These are phyloP conservation scores for Saturnispora saitoi DNA, from an alignment of 805 yeast species.

Conservation along the genomic window DNA sequence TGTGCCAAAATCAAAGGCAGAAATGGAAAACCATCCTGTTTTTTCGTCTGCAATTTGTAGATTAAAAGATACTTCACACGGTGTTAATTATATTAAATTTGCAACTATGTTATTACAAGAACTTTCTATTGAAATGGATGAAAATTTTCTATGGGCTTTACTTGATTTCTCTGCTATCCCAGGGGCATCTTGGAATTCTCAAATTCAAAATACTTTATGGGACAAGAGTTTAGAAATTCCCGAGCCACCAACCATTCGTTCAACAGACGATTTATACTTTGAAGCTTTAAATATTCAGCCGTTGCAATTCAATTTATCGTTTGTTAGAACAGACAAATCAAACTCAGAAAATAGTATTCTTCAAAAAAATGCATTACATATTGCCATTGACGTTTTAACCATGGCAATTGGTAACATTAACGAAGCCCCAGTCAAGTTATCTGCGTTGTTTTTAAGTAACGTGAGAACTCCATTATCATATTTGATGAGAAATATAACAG, in stretches of 20 bases:
- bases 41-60: conserved; percentile 77
- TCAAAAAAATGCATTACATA: conserved; percentile 59
- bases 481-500: conserved; percentile 56
- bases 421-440: conserved; percentile 89
- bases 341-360: conserved; percentile 50
- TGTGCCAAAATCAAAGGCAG: conserved; percentile 74
- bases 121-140: conserved; percentile 87
- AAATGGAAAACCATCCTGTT: conserved; percentile 83
- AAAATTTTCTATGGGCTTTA: conserved; percentile 78
- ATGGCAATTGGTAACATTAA: conserved; percentile 97
- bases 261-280: conserved; percentile 70
- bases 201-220: conserved; percentile 37
- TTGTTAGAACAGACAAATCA: conserved; percentile 72
- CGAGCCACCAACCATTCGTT: conserved; percentile 47
- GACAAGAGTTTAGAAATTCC: conserved; percentile 62
- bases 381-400: conserved; percentile 75
- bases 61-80: conserved; percentile 84
- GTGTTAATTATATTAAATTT: conserved; percentile 82
- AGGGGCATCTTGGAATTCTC: conserved; percentile 65
- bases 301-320: conserved; percentile 76
- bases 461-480: conserved; percentile 78
- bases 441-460: conserved; percentile 82
- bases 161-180: conserved; percentile 75
- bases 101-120: conserved; percentile 88
- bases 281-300: conserved; percentile 93